phyloP scores from a whole-genome alignment of 345 rosid genomes.

The Populus deltoides region DNA sequence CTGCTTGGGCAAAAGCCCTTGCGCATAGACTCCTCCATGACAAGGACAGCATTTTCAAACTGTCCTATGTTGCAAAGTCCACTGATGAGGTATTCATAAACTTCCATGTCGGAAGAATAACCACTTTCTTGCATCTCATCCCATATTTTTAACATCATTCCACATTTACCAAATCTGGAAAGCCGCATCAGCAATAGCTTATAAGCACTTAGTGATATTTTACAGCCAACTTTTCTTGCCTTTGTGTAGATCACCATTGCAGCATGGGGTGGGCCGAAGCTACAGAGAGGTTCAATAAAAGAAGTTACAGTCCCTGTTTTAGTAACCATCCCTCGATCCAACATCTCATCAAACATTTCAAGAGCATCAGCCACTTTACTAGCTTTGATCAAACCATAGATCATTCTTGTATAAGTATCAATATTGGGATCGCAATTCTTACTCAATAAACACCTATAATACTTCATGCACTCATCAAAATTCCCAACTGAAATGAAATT shows the following conservation, averaged over 20 bases:
- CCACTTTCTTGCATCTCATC: constrained; percentile 84
- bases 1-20: constrained; percentile 85
- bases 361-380: constrained; percentile 85
- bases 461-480: constrained; percentile 55
- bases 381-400: constrained; percentile 59
- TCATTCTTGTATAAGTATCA: constrained; percentile 59
- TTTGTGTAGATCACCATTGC: constrained; percentile 73
- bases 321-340: constrained; percentile 53
- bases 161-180: constrained; percentile 88
- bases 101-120: constrained; percentile 59
- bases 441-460: constrained; percentile 49
- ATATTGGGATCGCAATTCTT: constrained; percentile 51
- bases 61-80: constrained; percentile 91
- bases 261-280: constrained; percentile 89
- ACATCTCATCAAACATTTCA: constrained; percentile 81
- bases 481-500: constrained; percentile 52
- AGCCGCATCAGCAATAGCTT: constrained; percentile 76
- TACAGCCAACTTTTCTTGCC: constrained; percentile 69
- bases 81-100: constrained; percentile 68
- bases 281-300: constrained; percentile 62
- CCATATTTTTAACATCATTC: constrained; percentile 79
- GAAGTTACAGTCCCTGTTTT: constrained; percentile 60
- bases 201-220: constrained; percentile 59
- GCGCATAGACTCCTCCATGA: constrained; percentile 76
- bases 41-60: constrained; percentile 80